Conservation (phyloP, 768 basidiomycete species). For the Russula foetens region DNA sequence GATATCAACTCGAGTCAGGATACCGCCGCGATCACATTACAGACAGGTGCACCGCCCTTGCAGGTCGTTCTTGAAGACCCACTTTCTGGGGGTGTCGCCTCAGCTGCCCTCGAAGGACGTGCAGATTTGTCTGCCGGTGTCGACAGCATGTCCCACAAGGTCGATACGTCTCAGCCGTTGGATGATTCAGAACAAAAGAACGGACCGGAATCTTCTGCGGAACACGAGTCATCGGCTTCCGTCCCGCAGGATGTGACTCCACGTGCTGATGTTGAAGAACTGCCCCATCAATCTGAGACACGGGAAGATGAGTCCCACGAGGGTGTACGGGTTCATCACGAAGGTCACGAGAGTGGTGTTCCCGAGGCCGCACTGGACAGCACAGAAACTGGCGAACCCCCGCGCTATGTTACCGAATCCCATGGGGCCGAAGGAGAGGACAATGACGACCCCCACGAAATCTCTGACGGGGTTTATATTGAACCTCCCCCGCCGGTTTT, state of each 20-base stretch:
- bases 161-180: not conserved
- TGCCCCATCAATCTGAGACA: not conserved
- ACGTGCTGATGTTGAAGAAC: not conserved
- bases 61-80: not conserved
- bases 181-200: not conserved
- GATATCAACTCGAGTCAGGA: not conserved
- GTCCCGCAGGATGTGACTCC: not conserved
- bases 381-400: not conserved
- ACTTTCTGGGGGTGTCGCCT: not conserved
- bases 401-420: not conserved
- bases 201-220: not conserved
- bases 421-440: not conserved
- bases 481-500: slow-evolving; percentile 69
- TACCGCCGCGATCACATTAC: not conserved
- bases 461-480: slow-evolving; percentile 49
- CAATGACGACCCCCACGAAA: slow-evolving; percentile 15
- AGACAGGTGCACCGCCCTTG: not conserved
- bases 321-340: not conserved
- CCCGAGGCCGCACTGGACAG: not conserved
- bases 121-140: not conserved
- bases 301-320: not conserved
- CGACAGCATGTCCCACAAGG: not conserved
- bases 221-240: not conserved
- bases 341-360: not conserved
- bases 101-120: not conserved